Conservation (phyloP, 257 asterid genomes). For the Solanum commersonii region DNA sequence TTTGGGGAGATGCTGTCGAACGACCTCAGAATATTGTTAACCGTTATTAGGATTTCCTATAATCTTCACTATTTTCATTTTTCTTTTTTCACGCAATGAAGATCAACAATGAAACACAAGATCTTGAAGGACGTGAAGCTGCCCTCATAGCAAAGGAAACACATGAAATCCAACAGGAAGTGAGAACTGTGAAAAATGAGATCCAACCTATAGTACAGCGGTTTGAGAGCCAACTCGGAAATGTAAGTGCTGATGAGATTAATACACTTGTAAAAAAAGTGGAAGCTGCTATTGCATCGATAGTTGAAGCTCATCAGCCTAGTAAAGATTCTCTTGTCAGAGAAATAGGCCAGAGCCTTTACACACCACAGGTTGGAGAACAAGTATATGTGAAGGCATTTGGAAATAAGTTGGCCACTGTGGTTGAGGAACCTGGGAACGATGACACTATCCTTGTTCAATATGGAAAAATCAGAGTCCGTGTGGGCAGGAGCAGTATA, state of each 20-base stretch:
- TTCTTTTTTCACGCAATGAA: slow-evolving; percentile 15
- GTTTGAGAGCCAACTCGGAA: slow-evolving; percentile 56
- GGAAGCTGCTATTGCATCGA: slow-evolving; percentile 54
- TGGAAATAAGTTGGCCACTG: slow-evolving; percentile 74
- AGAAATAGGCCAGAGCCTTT: slow-evolving; percentile 16
- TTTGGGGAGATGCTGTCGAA: not conserved
- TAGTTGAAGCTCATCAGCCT: slow-evolving; percentile 54
- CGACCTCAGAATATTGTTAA: not conserved
- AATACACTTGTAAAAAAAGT: slow-evolving; percentile 53
- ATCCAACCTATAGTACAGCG: slow-evolving; percentile 48
- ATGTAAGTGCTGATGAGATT: slow-evolving; percentile 25
- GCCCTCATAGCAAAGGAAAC: slow-evolving; percentile 71
- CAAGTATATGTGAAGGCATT: slow-evolving; percentile 48
- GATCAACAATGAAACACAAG: slow-evolving; percentile 64
- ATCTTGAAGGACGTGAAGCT: slow-evolving; percentile 66
- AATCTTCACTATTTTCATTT: not conserved
- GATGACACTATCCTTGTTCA: slow-evolving; percentile 74
- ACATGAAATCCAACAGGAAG: slow-evolving; percentile 41
- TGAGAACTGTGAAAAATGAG: slow-evolving; percentile 39
- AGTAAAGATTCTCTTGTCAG: slow-evolving; percentile 18
- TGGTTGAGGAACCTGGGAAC: slow-evolving; percentile 66
- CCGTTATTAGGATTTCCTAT: not conserved
- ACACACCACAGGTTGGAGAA: slow-evolving; percentile 61
- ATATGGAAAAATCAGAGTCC: slow-evolving; percentile 72
- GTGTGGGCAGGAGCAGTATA: slow-evolving; percentile 33